Evolutionary conservation across 2,329 filamentous ascomycete species (phyloP).

Genomic region (Lithohypha guttulata): DNA sequence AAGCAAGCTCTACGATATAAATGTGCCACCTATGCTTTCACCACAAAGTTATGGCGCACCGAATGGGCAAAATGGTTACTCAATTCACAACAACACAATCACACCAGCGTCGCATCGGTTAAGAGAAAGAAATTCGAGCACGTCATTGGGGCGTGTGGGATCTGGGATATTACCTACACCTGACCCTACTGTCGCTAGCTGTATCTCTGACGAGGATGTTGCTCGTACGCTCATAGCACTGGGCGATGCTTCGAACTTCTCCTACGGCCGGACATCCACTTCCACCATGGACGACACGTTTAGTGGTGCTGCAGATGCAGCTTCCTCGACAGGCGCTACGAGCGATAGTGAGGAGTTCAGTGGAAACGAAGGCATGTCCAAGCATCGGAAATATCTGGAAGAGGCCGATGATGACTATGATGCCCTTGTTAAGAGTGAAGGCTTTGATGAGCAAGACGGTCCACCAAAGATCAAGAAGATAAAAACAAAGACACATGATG

Average conservation of each 20-base stretch:
- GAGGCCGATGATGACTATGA: slow-evolving; percentile 48
- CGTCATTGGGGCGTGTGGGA: slow-evolving; percentile 38
- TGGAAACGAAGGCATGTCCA: slow-evolving; percentile 48
- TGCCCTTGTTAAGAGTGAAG: slow-evolving; percentile 43
- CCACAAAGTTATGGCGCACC: slow-evolving; percentile 60
- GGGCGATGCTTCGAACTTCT: slow-evolving; percentile 86
- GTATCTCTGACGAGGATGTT: slow-evolving; percentile 96
- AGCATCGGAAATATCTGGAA: slow-evolving; percentile 40
- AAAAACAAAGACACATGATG: slow-evolving; percentile 35
- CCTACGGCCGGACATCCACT: slow-evolving; percentile 82
- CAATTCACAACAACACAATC: slow-evolving; percentile 22
- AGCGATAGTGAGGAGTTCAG: slow-evolving; percentile 59
- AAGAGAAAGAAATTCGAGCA: slow-evolving; percentile 46
- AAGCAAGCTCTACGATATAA: slow-evolving; percentile 61
- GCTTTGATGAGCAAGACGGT: slow-evolving; percentile 34
- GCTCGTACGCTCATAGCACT: slow-evolving; percentile 94
- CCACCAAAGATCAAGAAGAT: slow-evolving; percentile 41
- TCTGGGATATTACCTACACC: slow-evolving; percentile 73
- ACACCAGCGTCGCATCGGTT: slow-evolving; percentile 52
- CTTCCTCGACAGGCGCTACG: slow-evolving; percentile 75
- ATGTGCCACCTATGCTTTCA: slow-evolving; percentile 61
- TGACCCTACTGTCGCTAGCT: slow-evolving; percentile 93
- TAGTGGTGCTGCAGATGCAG: slow-evolving; percentile 74
- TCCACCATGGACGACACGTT: slow-evolving; percentile 90
- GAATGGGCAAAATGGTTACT: slow-evolving; percentile 23